Base-by-base conservation (phyloP, 495 filamentous ascomycete genomes). In the Podospora pseudoanserina region DNA sequence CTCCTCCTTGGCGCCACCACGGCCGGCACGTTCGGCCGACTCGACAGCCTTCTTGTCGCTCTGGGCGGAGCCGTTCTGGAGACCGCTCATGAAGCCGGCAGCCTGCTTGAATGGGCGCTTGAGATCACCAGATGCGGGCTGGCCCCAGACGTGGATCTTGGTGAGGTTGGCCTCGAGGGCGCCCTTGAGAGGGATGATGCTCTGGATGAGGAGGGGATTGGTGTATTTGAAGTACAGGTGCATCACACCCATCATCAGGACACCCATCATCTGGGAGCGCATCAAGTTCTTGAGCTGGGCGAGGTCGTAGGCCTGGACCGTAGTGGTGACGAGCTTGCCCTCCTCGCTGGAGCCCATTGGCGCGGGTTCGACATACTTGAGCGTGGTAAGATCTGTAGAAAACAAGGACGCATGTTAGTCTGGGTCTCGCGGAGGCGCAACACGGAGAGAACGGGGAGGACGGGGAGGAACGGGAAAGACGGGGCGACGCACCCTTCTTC, bases 151-250 rank as follows among this genome's bases (percentile, higher is more conserved):
- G 80, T 97, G 91, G 76, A 99, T 94, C 89, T 97, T 97, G 80
- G 92, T 86, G 75, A 97, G 82, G 84, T 97, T 98, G 79, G 90
- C 83, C 84, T 99, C 95, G 81, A 98, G 86, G 13, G 92, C 95
- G 74, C 90, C 85, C 89, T 99, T 99, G 77, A 98, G 85, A 34
- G 95, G 95, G 78, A 99, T 94, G 85, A 99, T 96, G 76, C 90
- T 93, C 87, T 99, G 95, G 85, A 99, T 96, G 76, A 98, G 82
- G 53, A 99, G 91, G 44, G 95, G 95, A 88, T 97, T 99, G 83
- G 94, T 97, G 90, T 97, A 98, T 81, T 97, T 92, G 84, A 99
- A 89, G 88, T 98, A 98, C 72, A 97, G 69, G 83, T 97, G 95
- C 95, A 99, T 98, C 76, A 97, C 89, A 69, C 80, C 87, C 95